A percentile compares a stretch with the other conserved stretches of the same genome.
phyloP scores from a whole-genome alignment of 805 yeast species.

The Saturnispora halmiae region DNA sequence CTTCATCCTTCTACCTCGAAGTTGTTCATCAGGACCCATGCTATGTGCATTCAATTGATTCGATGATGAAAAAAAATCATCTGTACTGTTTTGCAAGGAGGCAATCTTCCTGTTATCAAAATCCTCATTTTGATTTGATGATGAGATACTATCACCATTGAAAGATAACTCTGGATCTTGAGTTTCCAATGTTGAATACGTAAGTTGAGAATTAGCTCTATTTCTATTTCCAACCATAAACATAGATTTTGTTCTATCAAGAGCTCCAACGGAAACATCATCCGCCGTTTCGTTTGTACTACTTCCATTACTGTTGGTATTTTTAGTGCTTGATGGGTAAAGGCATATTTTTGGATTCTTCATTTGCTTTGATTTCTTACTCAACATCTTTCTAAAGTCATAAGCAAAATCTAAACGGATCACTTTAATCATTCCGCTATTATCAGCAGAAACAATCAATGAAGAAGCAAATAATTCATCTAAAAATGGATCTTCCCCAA shows the following conservation, averaged over 20 bases:
- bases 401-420: constrained; percentile 74
- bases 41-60: neutral
- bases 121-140: neutral
- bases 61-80: no score
- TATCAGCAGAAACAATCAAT: constrained; percentile 71
- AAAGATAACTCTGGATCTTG: neutral
- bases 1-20: neutral
- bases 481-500: constrained; percentile 8
- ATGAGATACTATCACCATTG: neutral
- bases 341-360: neutral
- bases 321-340: neutral
- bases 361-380: constrained; percentile 16
- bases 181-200: constrained; percentile 4
- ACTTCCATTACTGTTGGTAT: constrained; percentile 6
- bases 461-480: constrained; percentile 31
- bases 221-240: neutral
- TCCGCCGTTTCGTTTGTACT: neutral
- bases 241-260: constrained; percentile 4
- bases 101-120: neutral
- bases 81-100: no score
- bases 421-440: constrained; percentile 60
- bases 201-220: constrained; percentile 2
- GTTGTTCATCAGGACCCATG: constrained; percentile 3
- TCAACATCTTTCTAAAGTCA: constrained; percentile 25
- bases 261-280: neutral